Conservation (phyloP, 2,329 filamentous ascomycete genomes). For the Cytospora mali region DNA sequence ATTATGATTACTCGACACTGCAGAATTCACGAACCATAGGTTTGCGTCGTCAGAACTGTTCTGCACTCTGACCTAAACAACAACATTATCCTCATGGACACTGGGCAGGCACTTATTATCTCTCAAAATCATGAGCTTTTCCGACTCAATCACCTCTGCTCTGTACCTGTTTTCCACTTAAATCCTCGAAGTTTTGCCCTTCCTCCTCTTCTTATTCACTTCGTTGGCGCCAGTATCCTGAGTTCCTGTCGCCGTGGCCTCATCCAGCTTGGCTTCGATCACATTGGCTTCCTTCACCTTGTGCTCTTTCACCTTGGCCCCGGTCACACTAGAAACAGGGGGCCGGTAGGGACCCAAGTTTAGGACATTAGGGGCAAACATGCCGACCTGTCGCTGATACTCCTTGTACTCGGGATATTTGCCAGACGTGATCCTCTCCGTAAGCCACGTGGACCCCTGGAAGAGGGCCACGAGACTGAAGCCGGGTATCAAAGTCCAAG, state of each 20-base stretch:
- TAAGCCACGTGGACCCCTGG: conserved; percentile 85
- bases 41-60: not conserved
- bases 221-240: not conserved
- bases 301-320: conserved; percentile 49
- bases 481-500: conserved; percentile 77
- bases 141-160: not conserved
- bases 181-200: not conserved
- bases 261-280: too few relatives aligned
- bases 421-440: conserved; percentile 74
- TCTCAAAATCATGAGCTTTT: not conserved
- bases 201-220: not conserved
- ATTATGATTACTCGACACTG: too few relatives aligned
- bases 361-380: conserved; percentile 68
- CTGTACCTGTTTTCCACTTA: too few relatives aligned
- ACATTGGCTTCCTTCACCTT: conserved; percentile 36
- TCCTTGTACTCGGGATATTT: conserved; percentile 89
- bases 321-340: conserved; percentile 48
- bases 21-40: not conserved
- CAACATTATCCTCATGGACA: not conserved
- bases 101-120: not conserved
- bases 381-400: conserved; percentile 82
- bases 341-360: conserved; percentile 48
- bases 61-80: not conserved
- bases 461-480: conserved; percentile 77
- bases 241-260: not conserved